Percentiles rank a stretch among this genome's conserved stretches.
These are phyloP conservation scores for Coemansia sp. DNA, from an alignment of 192 early-diverging fungal species.

Conservation along the genomic window DNA sequence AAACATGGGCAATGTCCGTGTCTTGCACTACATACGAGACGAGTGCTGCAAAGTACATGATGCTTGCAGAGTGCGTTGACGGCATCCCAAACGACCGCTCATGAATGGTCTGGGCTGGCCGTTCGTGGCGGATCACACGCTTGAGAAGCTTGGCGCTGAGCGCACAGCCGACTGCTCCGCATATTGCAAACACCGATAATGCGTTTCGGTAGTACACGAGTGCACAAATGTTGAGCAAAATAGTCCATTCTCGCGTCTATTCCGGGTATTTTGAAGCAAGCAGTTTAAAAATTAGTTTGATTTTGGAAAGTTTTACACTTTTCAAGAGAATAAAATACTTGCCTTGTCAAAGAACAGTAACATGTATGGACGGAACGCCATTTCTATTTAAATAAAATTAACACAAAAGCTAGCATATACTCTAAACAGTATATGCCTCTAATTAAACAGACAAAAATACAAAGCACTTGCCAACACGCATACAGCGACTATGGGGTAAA, in stretches of 20 bases:
- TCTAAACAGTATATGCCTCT: no score
- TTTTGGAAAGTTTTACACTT: neutral
- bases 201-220: slow-evolving; percentile 40
- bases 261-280: neutral
- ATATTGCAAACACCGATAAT: slow-evolving; percentile 5
- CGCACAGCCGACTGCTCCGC: slow-evolving; percentile 25
- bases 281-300: neutral
- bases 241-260: slow-evolving; percentile 43
- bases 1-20: neutral
- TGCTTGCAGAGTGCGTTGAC: slow-evolving; percentile 39
- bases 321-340: neutral
- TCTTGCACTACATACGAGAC: neutral
- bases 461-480: neutral
- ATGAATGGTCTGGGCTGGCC: slow-evolving; percentile 7
- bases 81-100: slow-evolving; percentile 45
- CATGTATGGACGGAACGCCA: neutral
- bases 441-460: neutral
- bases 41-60: slow-evolving; percentile 29
- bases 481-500: neutral
- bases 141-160: slow-evolving; percentile 36
- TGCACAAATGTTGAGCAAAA: slow-evolving; percentile 7
- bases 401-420: neutral
- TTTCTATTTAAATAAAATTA: neutral
- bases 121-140: slow-evolving; percentile 33
- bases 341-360: slow-evolving; percentile 27